phyloP scores from a whole-genome alignment of 441 rosid genomes.

The Aleurites moluccanus region DNA sequence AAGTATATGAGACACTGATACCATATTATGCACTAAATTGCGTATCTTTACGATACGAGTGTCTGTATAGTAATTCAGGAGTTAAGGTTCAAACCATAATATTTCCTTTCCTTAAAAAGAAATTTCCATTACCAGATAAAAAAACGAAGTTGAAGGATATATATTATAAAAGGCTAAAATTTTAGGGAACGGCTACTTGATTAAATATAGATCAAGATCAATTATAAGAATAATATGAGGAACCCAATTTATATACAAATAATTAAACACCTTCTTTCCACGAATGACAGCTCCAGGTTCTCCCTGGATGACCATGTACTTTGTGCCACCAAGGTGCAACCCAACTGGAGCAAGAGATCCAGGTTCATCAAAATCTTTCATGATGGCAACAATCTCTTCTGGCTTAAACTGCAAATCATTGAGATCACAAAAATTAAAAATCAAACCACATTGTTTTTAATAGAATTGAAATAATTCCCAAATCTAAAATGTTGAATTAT shows the following conservation, averaged over 20 bases:
- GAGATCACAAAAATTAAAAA: background rate
- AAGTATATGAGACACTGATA: background rate
- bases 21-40: slow-evolving; percentile 4
- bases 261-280: slow-evolving; percentile 48
- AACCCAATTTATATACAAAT: slow-evolving; percentile 4
- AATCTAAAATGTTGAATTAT: background rate
- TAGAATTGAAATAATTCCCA: background rate
- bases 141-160: background rate
- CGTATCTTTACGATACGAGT: too few species aligned
- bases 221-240: background rate
- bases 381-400: slow-evolving; percentile 41
- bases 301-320: slow-evolving; percentile 69
- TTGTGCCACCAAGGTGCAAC: slow-evolving; percentile 47
- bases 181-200: too few species aligned
- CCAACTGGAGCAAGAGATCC: slow-evolving; percentile 61
- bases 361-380: slow-evolving; percentile 58
- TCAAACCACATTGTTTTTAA: background rate
- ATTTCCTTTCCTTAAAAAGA: too few species aligned
- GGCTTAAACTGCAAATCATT: slow-evolving; percentile 40
- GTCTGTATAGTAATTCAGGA: too few species aligned
- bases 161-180: background rate
- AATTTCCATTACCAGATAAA: background rate
- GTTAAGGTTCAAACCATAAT: too few species aligned
- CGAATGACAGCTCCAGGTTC: slow-evolving; percentile 61
- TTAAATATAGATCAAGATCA: too few species aligned